A percentile compares a stretch with the other conserved stretches of the same genome.
Conservation (phyloP, 2,329 filamentous ascomycete genomes). For the Penicillium olsonii region DNA sequence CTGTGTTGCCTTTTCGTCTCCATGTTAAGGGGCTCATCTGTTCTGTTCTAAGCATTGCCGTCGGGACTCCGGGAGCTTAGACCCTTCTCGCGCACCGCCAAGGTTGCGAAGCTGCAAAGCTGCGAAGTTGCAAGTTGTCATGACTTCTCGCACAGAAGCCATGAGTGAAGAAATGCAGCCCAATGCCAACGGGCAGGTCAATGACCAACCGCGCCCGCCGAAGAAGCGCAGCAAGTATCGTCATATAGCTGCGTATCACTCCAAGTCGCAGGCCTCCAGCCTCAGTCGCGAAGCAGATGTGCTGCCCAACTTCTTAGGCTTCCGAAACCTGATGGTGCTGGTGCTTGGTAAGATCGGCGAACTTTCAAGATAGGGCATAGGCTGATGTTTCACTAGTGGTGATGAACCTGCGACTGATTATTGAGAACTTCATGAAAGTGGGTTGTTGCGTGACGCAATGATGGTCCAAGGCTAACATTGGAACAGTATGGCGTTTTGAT, state of each 20-base stretch:
- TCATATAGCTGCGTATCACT: conserved; percentile 87
- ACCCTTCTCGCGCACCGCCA: background rate
- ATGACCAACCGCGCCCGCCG: conserved; percentile 1
- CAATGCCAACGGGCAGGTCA: conserved; percentile 9
- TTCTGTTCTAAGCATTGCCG: background rate
- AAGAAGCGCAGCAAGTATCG: conserved; percentile 69
- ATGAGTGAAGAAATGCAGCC: conserved; percentile 9
- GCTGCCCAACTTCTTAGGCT: conserved; percentile 84
- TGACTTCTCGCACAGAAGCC: conserved; percentile 20
- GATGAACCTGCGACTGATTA: conserved; percentile 88
- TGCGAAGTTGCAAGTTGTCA: too few species aligned
- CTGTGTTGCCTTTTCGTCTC: background rate
- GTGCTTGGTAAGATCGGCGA: conserved; percentile 66
- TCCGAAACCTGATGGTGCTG: conserved; percentile 94
- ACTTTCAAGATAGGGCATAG: background rate
- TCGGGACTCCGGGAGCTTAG: conserved; percentile 3
- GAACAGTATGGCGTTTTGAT: conserved; percentile 88
- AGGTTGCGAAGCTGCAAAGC: conserved; percentile 2
- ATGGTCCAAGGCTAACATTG: background rate
- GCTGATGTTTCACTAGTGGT: conserved; percentile 61
- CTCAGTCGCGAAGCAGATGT: conserved; percentile 78
- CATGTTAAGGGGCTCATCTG: background rate
- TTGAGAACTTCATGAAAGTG: conserved; percentile 96
- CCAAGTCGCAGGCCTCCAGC: conserved; percentile 69
- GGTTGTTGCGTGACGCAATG: conserved; percentile 1